Base-by-base conservation (phyloP, 192 early-diverging fungal genomes). In the Entomortierella chlamydospora region DNA sequence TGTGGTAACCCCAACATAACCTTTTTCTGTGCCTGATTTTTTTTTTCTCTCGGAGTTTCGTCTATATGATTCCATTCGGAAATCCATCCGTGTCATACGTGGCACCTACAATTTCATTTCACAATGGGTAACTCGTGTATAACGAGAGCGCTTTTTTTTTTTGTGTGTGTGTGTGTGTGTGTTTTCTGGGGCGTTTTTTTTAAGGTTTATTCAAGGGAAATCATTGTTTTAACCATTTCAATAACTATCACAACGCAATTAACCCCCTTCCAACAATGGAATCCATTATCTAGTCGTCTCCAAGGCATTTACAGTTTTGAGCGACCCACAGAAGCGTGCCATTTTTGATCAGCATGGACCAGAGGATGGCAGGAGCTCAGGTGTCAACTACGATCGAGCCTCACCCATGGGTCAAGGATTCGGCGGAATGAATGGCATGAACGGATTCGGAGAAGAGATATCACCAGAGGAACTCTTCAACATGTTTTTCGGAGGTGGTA, bases 381-480 rank as follows among this genome's bases (percentile, higher is more conserved):
- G 76, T 25, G 68, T 70, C 26, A 79, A 79, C 45, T 79, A 79
- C 18, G 76, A 79, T 68, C 64, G 73, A 51, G 84, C 58, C 13
- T 70, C 55, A 34, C 68, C 72, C 6, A 68, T 57, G 61, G 73
- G 61, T 31, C 74, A 64, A 31, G 85, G 83, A 10, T 83, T 82
- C 56, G 81, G 81, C 3, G 82, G 84, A 78, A 70, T 54, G 57
- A 20, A 61, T 43, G 53, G 39, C 55, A 57, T n/a, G 54, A 67
- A 68, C 53, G 67, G 83, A 43, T 79, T 68, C 29, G 76, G 78
- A 45, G 89, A 92, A 25, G 97, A 97, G 68, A 86, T 97, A 23
- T 90, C 89, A 22, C 96, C 97, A 25, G 97, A 99, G 73, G 97
- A 99, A 39, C 82, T 99, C 22, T 96, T 99, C 84, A 95, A 96